Conservation (phyloP, 2,329 filamentous ascomycete genomes). For the Aspergillus uvarum region DNA sequence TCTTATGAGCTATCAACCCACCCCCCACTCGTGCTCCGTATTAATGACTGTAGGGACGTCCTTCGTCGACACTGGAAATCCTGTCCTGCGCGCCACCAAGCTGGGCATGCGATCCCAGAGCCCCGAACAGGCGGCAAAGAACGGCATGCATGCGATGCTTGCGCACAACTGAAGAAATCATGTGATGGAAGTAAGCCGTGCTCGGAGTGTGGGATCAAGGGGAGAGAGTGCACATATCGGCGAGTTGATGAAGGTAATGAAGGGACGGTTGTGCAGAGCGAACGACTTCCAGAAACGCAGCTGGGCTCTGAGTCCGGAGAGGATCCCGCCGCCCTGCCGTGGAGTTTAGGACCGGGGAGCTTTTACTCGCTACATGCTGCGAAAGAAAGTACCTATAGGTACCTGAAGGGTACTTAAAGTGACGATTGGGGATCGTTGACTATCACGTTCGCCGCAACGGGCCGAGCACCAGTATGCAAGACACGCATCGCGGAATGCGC, state of each 20-base stretch:
- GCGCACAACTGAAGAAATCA: conserved; percentile 28
- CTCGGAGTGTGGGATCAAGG: conserved; percentile 23
- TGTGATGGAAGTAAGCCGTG: conserved; percentile 27
- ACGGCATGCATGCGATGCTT: conserved; percentile 32
- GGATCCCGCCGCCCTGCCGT: conserved; percentile 8
- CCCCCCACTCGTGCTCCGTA: not conserved
- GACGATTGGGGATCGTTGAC: too few species aligned
- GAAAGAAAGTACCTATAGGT: not conserved
- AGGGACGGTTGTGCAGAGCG: not conserved
- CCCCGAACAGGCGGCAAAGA: conserved; percentile 27
- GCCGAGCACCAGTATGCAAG: too few species aligned
- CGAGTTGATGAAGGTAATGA: conserved; percentile 13
- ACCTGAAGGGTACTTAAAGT: not conserved
- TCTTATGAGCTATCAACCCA: not conserved
- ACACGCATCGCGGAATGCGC: too few species aligned
- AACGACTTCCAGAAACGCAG: not conserved
- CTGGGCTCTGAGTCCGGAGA: not conserved
- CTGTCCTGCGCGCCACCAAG: conserved; percentile 23
- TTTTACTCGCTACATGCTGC: conserved; percentile 11
- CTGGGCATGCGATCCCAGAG: conserved; percentile 23
- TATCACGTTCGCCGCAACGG: too few species aligned
- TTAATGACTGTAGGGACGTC: conserved; percentile 20
- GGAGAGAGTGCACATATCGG: conserved; percentile 25
- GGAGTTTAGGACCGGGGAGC: conserved; percentile 22
- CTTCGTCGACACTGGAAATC: conserved; percentile 32